Evolutionary conservation across 441 rosid species (phyloP), one percentile per base, ranked within the genome.

Genomic region (Kokia cookei): DNA sequence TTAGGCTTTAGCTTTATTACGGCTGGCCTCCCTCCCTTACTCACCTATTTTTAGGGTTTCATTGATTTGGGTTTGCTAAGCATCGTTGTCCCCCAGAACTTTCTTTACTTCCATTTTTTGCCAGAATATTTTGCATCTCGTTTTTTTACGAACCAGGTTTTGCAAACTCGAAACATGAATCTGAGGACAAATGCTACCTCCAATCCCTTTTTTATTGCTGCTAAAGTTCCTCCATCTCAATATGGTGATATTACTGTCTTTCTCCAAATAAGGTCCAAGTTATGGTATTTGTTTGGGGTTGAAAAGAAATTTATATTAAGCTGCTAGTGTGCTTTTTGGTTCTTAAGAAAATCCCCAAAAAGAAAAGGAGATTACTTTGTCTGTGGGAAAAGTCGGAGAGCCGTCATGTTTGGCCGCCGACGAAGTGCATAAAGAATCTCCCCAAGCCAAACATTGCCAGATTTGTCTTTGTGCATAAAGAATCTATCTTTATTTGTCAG

Each of bases 231-330:
- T 60, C 76, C 83, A 0, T 42, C 69, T 1, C 58, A 74, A 47
- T 68, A 81, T 2, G 85, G 84, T 6, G 86, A 84, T 22, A 45
- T 79, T 40, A 76, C 78, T 1, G 86, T 75, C 50, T 70, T 88
- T 55, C 82, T 86, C 8, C 72, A 42, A 42, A 77, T 82, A 19
- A 77, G 91, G 91, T 84, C 40, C 0, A 15, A 19, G 8, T 40
- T 32, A 47, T 12, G 51, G 51, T 47, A 47, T 47, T 47, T 11
- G 51, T 47, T 47, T 19, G 22, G 13, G 51, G 15, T 47, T 47
- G 51, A 47, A 47, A 47, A 47, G n/a, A 14, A 47, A 47, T 47
- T 47, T 47, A 47, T 47, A 47, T 47, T 47, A 19, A 19, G 22
- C 51, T 47, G 13, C 51, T 47, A 47, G n/a, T 47, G 51, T 47